These are phyloP conservation scores for Pseudogymnoascus sp. DNA, from an alignment of 2,329 filamentous ascomycete species.

Conservation along the genomic window DNA sequence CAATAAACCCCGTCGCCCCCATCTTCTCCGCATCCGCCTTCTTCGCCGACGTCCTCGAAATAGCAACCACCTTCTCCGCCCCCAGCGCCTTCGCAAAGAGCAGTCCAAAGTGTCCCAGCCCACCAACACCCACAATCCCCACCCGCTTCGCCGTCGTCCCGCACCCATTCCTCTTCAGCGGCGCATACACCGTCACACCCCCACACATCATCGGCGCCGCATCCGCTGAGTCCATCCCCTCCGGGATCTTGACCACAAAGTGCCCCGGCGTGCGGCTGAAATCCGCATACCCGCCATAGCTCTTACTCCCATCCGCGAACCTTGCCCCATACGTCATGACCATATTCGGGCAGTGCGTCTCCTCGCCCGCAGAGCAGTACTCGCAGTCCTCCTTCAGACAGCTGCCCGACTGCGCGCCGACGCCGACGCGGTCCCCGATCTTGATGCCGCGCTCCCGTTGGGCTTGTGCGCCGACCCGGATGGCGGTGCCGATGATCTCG, in stretches of 20 bases:
- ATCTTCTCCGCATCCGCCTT: slow-evolving; percentile 47
- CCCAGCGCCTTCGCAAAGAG: slow-evolving; percentile 61
- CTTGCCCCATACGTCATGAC: slow-evolving; percentile 17
- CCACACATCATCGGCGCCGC: slow-evolving; percentile 65
- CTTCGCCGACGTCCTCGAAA: slow-evolving; percentile 50
- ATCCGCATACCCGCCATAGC: slow-evolving; percentile 10
- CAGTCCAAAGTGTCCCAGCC: slow-evolving; percentile 63
- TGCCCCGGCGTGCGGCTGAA: slow-evolving; percentile 41
- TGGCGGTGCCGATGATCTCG: slow-evolving; percentile 38
- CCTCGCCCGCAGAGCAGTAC: slow-evolving; percentile 19
- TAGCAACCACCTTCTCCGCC: slow-evolving; percentile 52
- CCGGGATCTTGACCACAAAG: slow-evolving; percentile 50
- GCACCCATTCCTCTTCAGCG: slow-evolving; percentile 53
- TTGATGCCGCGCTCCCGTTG: slow-evolving; percentile 29
- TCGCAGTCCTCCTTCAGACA: slow-evolving; percentile 30
- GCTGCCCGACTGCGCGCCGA: slow-evolving; percentile 37
- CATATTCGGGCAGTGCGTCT: slow-evolving; percentile 21
- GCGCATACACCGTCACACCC: slow-evolving; percentile 63
- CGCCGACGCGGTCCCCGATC: slow-evolving; percentile 42
- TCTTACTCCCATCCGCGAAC: slow-evolving; percentile 16
- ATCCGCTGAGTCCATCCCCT: slow-evolving; percentile 36
- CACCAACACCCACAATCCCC: slow-evolving; percentile 62
- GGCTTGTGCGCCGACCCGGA: slow-evolving; percentile 28
- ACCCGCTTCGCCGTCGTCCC: slow-evolving; percentile 57
- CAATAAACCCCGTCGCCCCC: slow-evolving; percentile 45